These are phyloP conservation scores for Hemileia vastatrix DNA, from an alignment of 1,284 basidiomycete genomes.

Conservation along the genomic window DNA sequence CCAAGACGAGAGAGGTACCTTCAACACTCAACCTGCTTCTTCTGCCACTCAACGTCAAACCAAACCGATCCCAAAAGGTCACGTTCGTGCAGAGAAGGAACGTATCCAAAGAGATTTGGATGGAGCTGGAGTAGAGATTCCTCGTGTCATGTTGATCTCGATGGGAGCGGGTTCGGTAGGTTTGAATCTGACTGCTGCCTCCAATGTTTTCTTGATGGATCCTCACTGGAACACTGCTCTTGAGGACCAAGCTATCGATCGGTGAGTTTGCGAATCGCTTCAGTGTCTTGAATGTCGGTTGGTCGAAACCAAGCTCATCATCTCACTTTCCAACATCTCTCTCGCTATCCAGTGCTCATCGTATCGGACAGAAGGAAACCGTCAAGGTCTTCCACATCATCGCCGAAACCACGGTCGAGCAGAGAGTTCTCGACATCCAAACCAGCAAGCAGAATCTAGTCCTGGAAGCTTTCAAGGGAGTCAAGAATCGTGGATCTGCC, in stretches of 20 bases:
- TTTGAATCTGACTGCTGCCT: slow-evolving; percentile 39
- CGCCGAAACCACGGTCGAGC: slow-evolving; percentile 38
- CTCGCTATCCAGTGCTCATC: too few species aligned
- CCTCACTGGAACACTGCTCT: slow-evolving; percentile 40
- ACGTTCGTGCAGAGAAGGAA: slow-evolving; percentile 1
- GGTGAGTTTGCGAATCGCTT: slow-evolving; percentile 20
- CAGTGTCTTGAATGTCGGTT: slow-evolving; percentile 20
- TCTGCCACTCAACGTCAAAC: neutral
- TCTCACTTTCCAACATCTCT: neutral
- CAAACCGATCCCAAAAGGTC: neutral
- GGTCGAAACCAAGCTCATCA: neutral
- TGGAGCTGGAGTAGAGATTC: too few species aligned
- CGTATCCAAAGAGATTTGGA: slow-evolving; percentile 1
- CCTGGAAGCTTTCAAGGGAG: slow-evolving; percentile 26
- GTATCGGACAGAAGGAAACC: slow-evolving; percentile 37
- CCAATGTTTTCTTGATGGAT: slow-evolving; percentile 40
- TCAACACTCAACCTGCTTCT: neutral
- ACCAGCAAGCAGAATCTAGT: slow-evolving; percentile 36
- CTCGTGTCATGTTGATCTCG: slow-evolving; percentile 34
- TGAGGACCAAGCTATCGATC: slow-evolving; percentile 41
- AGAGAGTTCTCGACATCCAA: slow-evolving; percentile 37
- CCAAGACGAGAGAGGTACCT: neutral
- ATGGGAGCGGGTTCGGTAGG: slow-evolving; percentile 40
- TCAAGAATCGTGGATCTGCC: neutral
- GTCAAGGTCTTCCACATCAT: slow-evolving; percentile 37